Evolutionary conservation across 2,329 filamentous ascomycete species (phyloP), one percentile per base, ranked within the genome.

Genomic region (Aurifilum marmelostoma): DNA sequence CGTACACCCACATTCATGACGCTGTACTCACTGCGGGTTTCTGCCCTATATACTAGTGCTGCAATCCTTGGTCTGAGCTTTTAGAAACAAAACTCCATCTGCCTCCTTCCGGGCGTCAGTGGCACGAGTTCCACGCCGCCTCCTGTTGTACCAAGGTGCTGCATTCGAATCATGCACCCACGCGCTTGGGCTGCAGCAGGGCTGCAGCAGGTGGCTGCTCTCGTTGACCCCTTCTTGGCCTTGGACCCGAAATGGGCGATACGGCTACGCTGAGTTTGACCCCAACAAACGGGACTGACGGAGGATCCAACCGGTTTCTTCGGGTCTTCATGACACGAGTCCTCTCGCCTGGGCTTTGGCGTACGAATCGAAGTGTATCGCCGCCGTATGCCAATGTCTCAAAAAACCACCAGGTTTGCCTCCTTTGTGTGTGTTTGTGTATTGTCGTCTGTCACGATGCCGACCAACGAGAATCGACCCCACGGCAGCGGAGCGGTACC

Each of bases 321-420:
- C 43, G 43, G 43, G 43, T 21, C n/a, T 47, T 47, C 16, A 47
- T 47, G 43, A 47, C 43, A 47, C 2, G 43, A 47, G 7, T 47
- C 21, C 18, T 47, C 59, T 29, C 39, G 21, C 41, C 37, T 29
- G 39, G 39, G 2, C 41, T 16, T 12, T n/a, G 34, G 14, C 37
- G 18, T 52, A 58, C 62, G 62, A 34, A 65, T 65, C n/a, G 37
- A 65, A 58, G 32, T 62, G 47, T 63, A 27, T 65, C 68, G 63
- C 27, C 27, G 37, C 7, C 12, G 29, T 47, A n/a, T 47, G n/a
- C n/a, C 43, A 64, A 34, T 62, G 65, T 67, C 65, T 69, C 65
- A 29, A 39, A 56, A 56, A 32, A 47, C 18, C 16, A 12, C 18
- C 14, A n/a, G 32, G n/a, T 34, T n/a, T 27, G 24, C 41, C 27